Conservation (phyloP, 2,329 filamentous ascomycete species). For the Claviceps monticola region DNA sequence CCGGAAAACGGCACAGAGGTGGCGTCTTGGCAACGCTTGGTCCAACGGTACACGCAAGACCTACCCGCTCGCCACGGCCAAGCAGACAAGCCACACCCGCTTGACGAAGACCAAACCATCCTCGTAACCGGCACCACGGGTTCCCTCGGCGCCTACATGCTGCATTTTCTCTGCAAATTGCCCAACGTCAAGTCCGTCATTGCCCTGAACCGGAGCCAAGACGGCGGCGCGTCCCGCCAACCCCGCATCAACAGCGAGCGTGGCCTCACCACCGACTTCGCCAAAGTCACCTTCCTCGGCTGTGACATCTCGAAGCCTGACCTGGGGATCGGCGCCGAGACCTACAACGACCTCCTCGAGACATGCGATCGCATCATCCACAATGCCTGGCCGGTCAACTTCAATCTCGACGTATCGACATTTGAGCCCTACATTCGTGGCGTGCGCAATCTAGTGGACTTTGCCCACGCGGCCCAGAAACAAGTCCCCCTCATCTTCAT, state of each 20-base stretch:
- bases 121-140: conserved; percentile 82
- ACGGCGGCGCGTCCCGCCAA: conserved; percentile 27
- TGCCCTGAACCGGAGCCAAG: conserved; percentile 15
- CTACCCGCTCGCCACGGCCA: conserved; percentile 10
- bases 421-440: conserved; percentile 37
- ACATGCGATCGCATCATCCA: conserved; percentile 35
- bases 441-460: conserved; percentile 34
- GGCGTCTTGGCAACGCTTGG: conserved; percentile 8
- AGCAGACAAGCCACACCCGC: conserved; percentile 11
- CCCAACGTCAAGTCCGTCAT: conserved; percentile 12
- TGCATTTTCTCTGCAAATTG: conserved; percentile 20
- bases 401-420: conserved; percentile 32
- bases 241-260: conserved; percentile 20
- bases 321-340: conserved; percentile 30
- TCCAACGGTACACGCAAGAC: conserved; percentile 17
- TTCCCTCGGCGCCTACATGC: conserved; percentile 69
- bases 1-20: background rate
- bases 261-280: conserved; percentile 22
- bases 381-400: conserved; percentile 38
- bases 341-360: conserved; percentile 21
- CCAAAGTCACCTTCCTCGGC: conserved; percentile 31
- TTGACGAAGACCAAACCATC: conserved; percentile 36
- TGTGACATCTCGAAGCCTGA: conserved; percentile 30
- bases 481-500: conserved; percentile 27
- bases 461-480: conserved; percentile 18